Conservation (phyloP, 495 filamentous ascomycete genomes). For the Hyphodiscus hymeniophilus region DNA sequence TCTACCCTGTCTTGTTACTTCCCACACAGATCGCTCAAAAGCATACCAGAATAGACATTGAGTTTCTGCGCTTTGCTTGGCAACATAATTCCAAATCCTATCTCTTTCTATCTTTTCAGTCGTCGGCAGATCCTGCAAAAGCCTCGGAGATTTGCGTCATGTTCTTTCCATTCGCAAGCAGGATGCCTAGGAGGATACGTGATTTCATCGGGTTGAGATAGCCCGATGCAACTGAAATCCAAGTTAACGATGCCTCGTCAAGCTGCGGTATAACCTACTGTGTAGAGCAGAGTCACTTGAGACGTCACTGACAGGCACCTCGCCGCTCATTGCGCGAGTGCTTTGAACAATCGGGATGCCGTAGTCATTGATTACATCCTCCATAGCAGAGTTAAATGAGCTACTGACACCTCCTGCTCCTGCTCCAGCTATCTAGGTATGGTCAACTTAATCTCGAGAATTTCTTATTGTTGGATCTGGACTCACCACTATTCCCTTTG, state of each 20-base stretch:
- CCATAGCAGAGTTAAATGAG: constrained; percentile 32
- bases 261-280: not conserved
- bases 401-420: constrained; percentile 20
- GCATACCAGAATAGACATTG: no score
- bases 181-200: constrained; percentile 24
- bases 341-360: constrained; percentile 33
- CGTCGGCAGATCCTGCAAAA: constrained; percentile 19
- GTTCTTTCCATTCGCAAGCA: constrained; percentile 24
- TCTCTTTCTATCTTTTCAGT: constrained; percentile 5
- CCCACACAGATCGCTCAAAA: no score
- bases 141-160: constrained; percentile 21
- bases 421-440: constrained; percentile 1
- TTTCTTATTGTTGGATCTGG: not conserved
- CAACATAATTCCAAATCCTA: no score
- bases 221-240: constrained; percentile 20
- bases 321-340: constrained; percentile 28
- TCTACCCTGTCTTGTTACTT: no score
- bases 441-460: not conserved
- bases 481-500: constrained; percentile 30
- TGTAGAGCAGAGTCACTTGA: constrained; percentile 10
- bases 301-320: constrained; percentile 25
- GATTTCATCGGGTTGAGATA: constrained; percentile 27
- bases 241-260: not conserved
- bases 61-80: no score
- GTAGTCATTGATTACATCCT: constrained; percentile 38